These are phyloP conservation scores for Elongisporangium prolatum DNA, from an alignment of 352 stramenopile species.

Conservation along the genomic window DNA sequence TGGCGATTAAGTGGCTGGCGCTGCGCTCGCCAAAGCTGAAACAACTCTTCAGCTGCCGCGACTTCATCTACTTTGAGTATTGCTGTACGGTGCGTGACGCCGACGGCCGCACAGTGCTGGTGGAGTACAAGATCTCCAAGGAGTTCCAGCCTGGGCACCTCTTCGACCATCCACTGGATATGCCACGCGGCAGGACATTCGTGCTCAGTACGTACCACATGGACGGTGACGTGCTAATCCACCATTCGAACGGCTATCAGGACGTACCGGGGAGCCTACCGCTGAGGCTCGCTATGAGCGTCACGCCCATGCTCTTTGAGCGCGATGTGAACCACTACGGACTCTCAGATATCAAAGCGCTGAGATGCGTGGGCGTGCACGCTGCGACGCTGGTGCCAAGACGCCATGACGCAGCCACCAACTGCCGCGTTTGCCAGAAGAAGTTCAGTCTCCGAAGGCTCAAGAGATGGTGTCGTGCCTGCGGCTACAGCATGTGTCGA, in stretches of 20 bases:
- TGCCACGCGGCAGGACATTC: neutral
- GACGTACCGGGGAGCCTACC: neutral
- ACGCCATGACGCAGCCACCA: neutral
- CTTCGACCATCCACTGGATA: neutral
- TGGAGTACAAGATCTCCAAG: neutral
- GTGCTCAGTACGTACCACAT: neutral
- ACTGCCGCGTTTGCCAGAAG: neutral
- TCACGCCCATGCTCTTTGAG: neutral
- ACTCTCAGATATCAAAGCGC: neutral
- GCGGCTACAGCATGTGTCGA: neutral
- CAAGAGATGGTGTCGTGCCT: neutral
- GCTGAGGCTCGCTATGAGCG: neutral
- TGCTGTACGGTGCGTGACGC: neutral
- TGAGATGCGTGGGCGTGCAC: neutral
- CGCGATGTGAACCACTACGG: neutral
- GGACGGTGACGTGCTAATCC: neutral
- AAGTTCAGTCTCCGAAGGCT: neutral
- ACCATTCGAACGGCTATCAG: neutral
- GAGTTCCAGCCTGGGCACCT: neutral
- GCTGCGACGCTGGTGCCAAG: neutral
- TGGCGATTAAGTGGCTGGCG: neutral
- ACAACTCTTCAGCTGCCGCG: neutral
- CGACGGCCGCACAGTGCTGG: neutral
- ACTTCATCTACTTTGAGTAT: neutral
- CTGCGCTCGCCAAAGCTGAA: neutral